Evolutionary conservation across 2,329 filamentous ascomycete species (phyloP).

Genomic region (Sclerotinia minor): DNA sequence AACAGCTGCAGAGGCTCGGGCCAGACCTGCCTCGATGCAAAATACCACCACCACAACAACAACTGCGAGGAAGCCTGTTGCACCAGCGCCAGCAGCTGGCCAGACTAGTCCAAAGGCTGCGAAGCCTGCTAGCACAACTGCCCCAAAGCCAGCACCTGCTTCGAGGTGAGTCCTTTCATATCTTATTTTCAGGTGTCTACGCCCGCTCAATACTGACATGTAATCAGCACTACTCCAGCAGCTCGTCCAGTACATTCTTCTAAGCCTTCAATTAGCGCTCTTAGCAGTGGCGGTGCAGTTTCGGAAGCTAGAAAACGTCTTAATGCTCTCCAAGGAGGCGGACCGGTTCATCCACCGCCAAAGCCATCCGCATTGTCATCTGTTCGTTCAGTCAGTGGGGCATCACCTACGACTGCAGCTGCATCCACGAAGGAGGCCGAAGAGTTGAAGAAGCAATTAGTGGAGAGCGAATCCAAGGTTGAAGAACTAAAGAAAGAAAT

Average conservation of each 20-base stretch:
- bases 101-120: constrained; percentile 43
- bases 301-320: constrained; percentile 59
- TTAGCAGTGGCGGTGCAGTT: constrained; percentile 42
- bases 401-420: constrained; percentile 23
- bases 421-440: constrained; percentile 46
- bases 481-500: constrained; percentile 58
- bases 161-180: constrained; percentile 28
- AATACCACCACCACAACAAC: constrained; percentile 32
- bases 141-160: constrained; percentile 40
- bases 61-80: constrained; percentile 40
- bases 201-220: not conserved
- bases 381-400: constrained; percentile 43
- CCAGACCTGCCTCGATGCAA: constrained; percentile 25
- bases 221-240: constrained; percentile 40
- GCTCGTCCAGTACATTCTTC: constrained; percentile 40
- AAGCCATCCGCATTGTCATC: constrained; percentile 40
- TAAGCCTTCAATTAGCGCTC: constrained; percentile 40
- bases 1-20: constrained; percentile 38
- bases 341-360: constrained; percentile 41
- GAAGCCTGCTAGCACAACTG: constrained; percentile 44
- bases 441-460: constrained; percentile 59
- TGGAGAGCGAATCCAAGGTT: constrained; percentile 58
- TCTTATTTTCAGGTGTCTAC: not conserved
- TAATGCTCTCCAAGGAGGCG: constrained; percentile 48
- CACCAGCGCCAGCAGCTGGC: constrained; percentile 23